Evolutionary conservation across 331 rosid species (phyloP), one percentile per base, ranked within the genome.

Genomic region (Quercus lobata): DNA sequence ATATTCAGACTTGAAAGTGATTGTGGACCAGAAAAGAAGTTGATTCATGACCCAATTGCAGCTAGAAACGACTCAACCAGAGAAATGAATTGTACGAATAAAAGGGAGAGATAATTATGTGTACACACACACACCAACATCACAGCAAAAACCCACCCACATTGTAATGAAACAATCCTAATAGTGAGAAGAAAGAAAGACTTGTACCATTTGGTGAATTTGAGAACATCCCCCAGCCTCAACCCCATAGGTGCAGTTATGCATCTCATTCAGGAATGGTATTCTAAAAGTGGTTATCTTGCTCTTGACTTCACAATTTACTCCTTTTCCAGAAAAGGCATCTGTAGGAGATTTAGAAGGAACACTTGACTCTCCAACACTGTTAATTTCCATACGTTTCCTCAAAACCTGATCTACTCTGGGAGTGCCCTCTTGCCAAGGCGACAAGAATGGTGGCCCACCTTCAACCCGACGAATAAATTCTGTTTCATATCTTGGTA

Each of bases 341-440:
- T 85, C 83, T 63, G 77, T 71, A 18, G 80, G 18, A 44, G 82
- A 82, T 71, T 85, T 87, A 69, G 86, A 83, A 70, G 81, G 84
- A 76, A 77, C 73, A 57, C 81, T 81, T 60, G 86, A 79, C 78
- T 85, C 90, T 69, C 83, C 87, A 74, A 81, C 82, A 76, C 49
- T 81, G 86, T 78, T 86, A 69, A 73, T 81, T 74, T 85, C 92
- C 46, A 69, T 73, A 82, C 83, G 85, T 82, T 71, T 93, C 87
- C 89, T 81, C 54, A 65, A 30, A 78, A 78, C 65, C 78, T 83
- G 86, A 69, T 87, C 89, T 72, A 81, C 77, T 77, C 72, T 85
- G 35, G 94, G 79, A 57, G 89, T 79, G 41, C 86, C 79, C 72
- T 84, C 97, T 72, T 89, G 88, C 78, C 89, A 83, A 72, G 90